Percentiles rank a stretch among this genome's conserved stretches.
These are phyloP conservation scores for Scytalidium sp. DNA, from an alignment of 2,329 filamentous ascomycete species.

Conservation along the genomic window DNA sequence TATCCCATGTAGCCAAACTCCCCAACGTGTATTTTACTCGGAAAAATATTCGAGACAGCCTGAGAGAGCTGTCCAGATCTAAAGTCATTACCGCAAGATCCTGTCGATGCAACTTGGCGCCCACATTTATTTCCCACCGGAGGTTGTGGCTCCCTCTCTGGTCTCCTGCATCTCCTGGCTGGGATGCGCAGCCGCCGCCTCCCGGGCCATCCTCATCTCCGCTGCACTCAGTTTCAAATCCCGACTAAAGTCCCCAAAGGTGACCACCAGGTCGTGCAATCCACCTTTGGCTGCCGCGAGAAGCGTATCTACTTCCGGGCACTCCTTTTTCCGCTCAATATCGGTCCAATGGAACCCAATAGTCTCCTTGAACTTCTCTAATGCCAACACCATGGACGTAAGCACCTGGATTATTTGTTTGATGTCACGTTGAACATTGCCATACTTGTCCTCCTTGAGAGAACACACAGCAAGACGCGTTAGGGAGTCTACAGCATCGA, in stretches of 20 bases:
- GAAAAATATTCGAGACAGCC: background rate
- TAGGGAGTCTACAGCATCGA: slow-evolving; percentile 70
- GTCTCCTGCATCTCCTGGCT: background rate
- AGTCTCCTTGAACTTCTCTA: slow-evolving; percentile 63
- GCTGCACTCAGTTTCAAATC: slow-evolving; percentile 66
- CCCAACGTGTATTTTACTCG: background rate
- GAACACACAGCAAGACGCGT: slow-evolving; percentile 69
- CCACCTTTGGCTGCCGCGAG: slow-evolving; percentile 61
- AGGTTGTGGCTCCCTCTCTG: background rate
- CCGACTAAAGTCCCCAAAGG: slow-evolving; percentile 71
- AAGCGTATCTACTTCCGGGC: slow-evolving; percentile 69
- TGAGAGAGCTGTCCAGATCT: background rate
- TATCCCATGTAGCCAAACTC: background rate
- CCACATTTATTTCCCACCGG: background rate
- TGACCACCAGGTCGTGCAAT: slow-evolving; percentile 61
- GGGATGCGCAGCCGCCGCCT: slow-evolving; percentile 40
- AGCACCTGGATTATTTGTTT: slow-evolving; percentile 70
- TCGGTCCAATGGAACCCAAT: slow-evolving; percentile 78
- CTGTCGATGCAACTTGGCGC: background rate
- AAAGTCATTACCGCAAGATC: background rate
- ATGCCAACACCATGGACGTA: slow-evolving; percentile 62
- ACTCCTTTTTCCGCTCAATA: slow-evolving; percentile 47
- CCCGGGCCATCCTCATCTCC: slow-evolving; percentile 72
- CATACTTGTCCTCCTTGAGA: slow-evolving; percentile 76
- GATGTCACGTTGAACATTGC: slow-evolving; percentile 82